Evolutionary conservation across 441 rosid species (phyloP), one percentile per base, ranked within the genome.

Genomic region (Monsonia emarginata): DNA sequence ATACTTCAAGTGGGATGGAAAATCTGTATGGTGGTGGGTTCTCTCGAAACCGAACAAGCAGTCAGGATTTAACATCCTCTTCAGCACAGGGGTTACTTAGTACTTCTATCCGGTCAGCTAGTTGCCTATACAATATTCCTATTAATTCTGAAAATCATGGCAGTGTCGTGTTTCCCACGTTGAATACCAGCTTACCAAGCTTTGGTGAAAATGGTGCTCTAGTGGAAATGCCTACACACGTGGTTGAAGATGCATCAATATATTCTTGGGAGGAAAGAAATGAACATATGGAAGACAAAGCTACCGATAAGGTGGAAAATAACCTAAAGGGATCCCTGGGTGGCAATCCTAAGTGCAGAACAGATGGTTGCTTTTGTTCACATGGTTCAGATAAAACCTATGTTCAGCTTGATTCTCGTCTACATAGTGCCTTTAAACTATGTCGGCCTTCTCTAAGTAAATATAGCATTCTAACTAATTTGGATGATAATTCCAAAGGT

Each of bases 61-160:
- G 59, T 63, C 50, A 52, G 65, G 66, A 44, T 54, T 32, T 61
- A 61, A 62, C 72, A 58, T 69, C 67, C 13, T 58, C 61, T 14
- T 79, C 73, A 60, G 68, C 66, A 69, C 65, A 65, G 65, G 78
- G 75, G 27, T 62, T 70, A 13, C 79, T 72, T 75, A 61, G 64
- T 66, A 64, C 63, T 74, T 72, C 64, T 72, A 54, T 59, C 66
- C 77, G 26, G 61, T 54, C 75, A 25, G 71, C 62, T 69, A 42
- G 70, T 63, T 73, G 64, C 68, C 72, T 13, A 31, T 30, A 26
- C 65, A 59, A 66, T 71, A 61, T 63, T 63, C 70, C 61, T 31
- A 56, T 64, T 44, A 25, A 69, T 78, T 71, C 74, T 40, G 80
- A 63, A 73, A 67, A 72, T 78, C 57, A 62, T 65, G 62, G 59